Conservation (phyloP, 2,329 filamentous ascomycete genomes). For the Alternaria gaisen region DNA sequence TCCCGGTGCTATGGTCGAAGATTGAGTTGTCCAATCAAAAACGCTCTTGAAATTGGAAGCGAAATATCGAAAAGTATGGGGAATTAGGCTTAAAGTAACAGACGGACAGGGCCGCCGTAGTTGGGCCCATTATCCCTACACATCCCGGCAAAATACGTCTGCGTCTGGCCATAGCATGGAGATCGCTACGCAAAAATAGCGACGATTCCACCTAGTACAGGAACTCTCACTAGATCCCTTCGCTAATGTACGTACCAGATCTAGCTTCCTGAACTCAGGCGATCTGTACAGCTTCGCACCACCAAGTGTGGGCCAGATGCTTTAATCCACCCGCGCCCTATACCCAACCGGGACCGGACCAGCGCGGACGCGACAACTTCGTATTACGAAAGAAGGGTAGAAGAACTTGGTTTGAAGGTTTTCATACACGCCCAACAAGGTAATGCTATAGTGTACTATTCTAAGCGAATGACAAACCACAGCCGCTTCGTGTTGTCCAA, state of each 20-base stretch:
- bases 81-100: slow-evolving; percentile 41
- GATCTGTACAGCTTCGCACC: neutral
- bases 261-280: neutral
- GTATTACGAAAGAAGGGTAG: neutral
- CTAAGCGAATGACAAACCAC: slow-evolving; percentile 31
- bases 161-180: slow-evolving; percentile 24
- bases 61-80: slow-evolving; percentile 32
- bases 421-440: neutral
- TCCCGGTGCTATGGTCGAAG: slow-evolving; percentile 28
- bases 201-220: slow-evolving; percentile 17
- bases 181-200: slow-evolving; percentile 34
- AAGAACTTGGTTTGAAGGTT: neutral
- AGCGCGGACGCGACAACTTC: neutral
- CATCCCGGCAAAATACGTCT: slow-evolving; percentile 30
- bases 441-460: slow-evolving; percentile 18
- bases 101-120: slow-evolving; percentile 28
- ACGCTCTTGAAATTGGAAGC: slow-evolving; percentile 21
- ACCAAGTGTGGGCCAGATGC: slow-evolving; percentile 2
- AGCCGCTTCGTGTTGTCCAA: slow-evolving; percentile 28
- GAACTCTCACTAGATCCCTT: neutral
- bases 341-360: neutral
- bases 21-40: slow-evolving; percentile 29
- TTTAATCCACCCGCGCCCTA: neutral
- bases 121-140: slow-evolving; percentile 30
- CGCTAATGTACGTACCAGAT: neutral